Evolutionary conservation across 148 eudicot species (phyloP).

Genomic region (Cornus controversa): DNA sequence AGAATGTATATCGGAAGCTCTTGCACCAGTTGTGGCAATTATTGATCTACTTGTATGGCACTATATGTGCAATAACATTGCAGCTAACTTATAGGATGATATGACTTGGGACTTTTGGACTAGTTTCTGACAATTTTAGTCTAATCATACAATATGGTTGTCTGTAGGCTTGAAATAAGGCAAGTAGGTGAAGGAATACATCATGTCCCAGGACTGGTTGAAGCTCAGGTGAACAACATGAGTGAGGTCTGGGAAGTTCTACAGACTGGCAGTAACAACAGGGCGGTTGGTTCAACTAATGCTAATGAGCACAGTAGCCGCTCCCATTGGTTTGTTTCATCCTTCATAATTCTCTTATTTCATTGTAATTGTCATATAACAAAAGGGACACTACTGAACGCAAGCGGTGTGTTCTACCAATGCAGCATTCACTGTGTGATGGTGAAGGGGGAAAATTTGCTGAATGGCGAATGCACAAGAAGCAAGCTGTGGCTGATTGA

Average conservation of each 20-base stretch:
- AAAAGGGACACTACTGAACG: conserved; percentile 5
- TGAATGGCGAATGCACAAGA: conserved; percentile 81
- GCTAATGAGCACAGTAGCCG: conserved; percentile 97
- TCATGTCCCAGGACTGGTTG: conserved; percentile 89
- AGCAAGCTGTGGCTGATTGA: conserved; percentile 97
- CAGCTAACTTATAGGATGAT: neutral
- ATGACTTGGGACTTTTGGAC: neutral
- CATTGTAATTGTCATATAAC: neutral
- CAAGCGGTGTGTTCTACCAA: conserved; percentile 10
- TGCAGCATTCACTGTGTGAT: conserved; percentile 93
- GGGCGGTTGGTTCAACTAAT: conserved; percentile 92
- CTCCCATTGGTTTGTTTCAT: conserved; percentile 75
- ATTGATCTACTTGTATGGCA: neutral
- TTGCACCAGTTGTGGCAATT: neutral
- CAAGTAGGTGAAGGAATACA: conserved; percentile 82
- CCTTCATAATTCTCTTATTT: neutral
- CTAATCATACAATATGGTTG: neutral
- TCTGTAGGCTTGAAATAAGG: conserved; percentile 78
- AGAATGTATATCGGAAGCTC: neutral
- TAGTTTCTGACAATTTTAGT: neutral
- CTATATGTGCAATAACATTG: neutral
- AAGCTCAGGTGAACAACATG: conserved; percentile 79
- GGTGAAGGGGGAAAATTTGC: conserved; percentile 84
- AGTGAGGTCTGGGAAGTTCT: conserved; percentile 89
- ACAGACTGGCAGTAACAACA: conserved; percentile 74